Base-by-base conservation (phyloP, 1,284 basidiomycete species). In the Sporisorium scitamineum region DNA sequence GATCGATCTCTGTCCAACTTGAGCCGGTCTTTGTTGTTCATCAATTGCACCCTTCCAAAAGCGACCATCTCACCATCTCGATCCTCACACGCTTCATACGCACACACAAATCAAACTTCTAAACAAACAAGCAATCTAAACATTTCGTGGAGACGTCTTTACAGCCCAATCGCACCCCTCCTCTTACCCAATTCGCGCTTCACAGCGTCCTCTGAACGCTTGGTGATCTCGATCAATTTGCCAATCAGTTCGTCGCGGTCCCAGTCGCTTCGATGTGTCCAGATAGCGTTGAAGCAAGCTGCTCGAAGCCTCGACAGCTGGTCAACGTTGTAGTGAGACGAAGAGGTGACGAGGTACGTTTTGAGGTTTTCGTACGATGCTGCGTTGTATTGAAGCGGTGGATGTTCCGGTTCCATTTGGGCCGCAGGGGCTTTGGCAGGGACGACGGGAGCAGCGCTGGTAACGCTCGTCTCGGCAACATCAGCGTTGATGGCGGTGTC, bases 221-320 rank as follows among this genome's bases (percentile, higher is more conserved):
- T 51, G 5, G 67, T 50, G 27, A 83, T 66, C 29, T 61, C 55
- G 13, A 57, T 44, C 22, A 84, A 58, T 14, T 75, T 62, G 3
- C 50, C 39, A 2, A 96, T 82, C 54, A 96, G 87, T 5, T 79
- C 82, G 67, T 90, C 89, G 51, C 95, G 89, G 81, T 97, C 89
- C 95, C 97, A 99, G 20, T 92, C 91, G 20, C 87, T 86, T 18
- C 95, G 88, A 73, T 90, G 90, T 20, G 90, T 88, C 94, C 95
- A 98, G 20, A 98, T 89, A 34, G 88, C 88, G 55, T 91, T 90
- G 48, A 95, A 90, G 75, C 91, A 92, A 1, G 90, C 90, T 5
- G 96, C 95, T 4, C 97, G 90, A 7, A 98, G 88, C 84, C 97
- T 94, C 83, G 98, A 95, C 3, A 99, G 89, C 84, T 97, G 91